Evolutionary conservation across 2,329 filamentous ascomycete species (phyloP).

Genomic region (Colletotrichum shisoi): DNA sequence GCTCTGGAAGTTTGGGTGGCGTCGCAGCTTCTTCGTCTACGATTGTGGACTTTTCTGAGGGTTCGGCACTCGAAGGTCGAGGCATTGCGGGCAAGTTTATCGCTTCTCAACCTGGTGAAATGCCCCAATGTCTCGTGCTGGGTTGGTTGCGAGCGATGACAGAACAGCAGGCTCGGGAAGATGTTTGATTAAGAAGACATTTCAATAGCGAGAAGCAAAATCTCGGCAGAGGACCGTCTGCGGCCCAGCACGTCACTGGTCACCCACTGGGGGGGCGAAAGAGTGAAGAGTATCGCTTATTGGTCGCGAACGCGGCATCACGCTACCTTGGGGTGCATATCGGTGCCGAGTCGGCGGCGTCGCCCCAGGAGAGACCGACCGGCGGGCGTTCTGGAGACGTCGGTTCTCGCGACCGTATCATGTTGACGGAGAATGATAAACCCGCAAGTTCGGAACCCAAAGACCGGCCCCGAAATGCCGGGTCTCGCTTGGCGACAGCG

Average conservation of each 20-base stretch:
- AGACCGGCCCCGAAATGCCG: background rate
- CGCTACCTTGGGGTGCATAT: slow-evolving; percentile 1
- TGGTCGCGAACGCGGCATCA: slow-evolving; percentile 13
- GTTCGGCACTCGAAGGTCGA: background rate
- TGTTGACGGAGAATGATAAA: background rate
- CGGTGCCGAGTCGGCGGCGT: slow-evolving; percentile 34
- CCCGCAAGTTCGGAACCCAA: background rate
- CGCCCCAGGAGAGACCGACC: background rate
- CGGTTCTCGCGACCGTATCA: slow-evolving; percentile 3
- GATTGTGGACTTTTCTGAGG: slow-evolving; percentile 12
- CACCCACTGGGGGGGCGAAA: background rate
- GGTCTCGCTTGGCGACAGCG: background rate
- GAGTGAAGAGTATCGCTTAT: slow-evolving; percentile 5
- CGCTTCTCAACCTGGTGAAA: background rate
- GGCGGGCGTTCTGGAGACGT: background rate
- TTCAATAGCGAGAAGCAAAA: background rate
- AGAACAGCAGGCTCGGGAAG: background rate
- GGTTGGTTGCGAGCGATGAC: background rate
- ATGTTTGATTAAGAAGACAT: slow-evolving; percentile 16
- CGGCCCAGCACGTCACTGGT: background rate
- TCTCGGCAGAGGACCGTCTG: background rate
- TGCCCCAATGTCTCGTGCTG: background rate
- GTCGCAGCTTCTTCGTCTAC: slow-evolving; percentile 30
- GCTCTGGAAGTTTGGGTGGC: background rate
- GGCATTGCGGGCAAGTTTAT: slow-evolving; percentile 18